Conservation (phyloP, 1,284 basidiomycete genomes). For the Pseudozyma sp. region DNA sequence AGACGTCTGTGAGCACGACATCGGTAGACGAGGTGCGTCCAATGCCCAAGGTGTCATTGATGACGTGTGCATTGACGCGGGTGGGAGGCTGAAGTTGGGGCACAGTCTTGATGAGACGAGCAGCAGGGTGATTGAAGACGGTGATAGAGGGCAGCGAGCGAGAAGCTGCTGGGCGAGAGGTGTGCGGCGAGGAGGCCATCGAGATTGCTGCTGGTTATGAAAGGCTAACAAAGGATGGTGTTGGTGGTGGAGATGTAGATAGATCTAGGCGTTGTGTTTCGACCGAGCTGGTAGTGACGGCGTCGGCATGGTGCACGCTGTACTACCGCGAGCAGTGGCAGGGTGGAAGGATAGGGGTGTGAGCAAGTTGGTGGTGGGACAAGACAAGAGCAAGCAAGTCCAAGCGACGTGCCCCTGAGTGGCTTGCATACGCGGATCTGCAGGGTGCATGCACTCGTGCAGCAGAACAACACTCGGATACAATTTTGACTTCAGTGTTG, state of each 20-base stretch:
- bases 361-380: conserved; percentile 1
- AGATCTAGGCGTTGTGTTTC: too few relatives aligned
- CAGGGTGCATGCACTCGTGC: conserved; percentile 21
- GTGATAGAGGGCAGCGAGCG: conserved; percentile 35
- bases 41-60: conserved; percentile 31
- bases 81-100: conserved; percentile 28
- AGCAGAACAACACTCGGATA: not conserved
- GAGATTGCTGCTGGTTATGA: not conserved
- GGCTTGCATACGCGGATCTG: conserved; percentile 20
- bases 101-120: conserved; percentile 49
- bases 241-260: not conserved
- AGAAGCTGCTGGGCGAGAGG: not conserved
- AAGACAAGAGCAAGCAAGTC: not conserved
- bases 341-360: not conserved
- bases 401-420: conserved; percentile 13
- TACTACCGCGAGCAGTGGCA: too few relatives aligned
- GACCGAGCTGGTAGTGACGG: not conserved
- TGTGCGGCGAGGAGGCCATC: not conserved
- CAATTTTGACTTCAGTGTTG: too few relatives aligned
- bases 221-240: not conserved
- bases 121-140: conserved; percentile 45
- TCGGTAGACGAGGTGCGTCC: conserved; percentile 23
- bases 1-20: conserved; percentile 37
- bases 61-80: conserved; percentile 39
- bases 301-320: not conserved